Base-by-base conservation (phyloP, 306 rosid genomes). In the Prunus padus region DNA sequence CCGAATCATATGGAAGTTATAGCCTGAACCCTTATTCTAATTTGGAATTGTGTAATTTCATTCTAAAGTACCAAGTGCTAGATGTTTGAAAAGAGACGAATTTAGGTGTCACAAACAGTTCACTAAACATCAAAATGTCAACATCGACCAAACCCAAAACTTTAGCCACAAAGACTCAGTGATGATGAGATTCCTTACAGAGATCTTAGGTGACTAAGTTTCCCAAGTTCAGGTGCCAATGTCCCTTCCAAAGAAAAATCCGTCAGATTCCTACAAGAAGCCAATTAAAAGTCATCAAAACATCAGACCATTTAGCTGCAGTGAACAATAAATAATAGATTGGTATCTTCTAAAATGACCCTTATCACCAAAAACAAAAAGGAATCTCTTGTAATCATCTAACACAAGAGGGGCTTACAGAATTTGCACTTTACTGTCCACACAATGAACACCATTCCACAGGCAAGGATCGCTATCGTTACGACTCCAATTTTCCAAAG, bases 141-240 rank as follows among this genome's bases (percentile, higher is more conserved):
- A 46, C 30, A 1, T 31, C 16, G 33, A 12, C 42, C 8, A 28
- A 42, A 11, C n/a, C 5, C 13, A 3, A 70, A 46, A 56, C 10
- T 30, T 56, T 73, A 42, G 37, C 31, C 8, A 59, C 23, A 70
- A 70, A 65, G 28, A 52, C 19, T 57, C 37, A 28, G 20, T 37
- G 60, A 61, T 16, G 14, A 65, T 47, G 49, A 69, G 33, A 31
- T 75, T 80, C 50, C 96, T 86, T 87, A 96, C 98, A 96, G 89
- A 69, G 82, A 83, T 83, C 66, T 84, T 54, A 96, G 80, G 83
- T 85, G 84, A 70, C 70, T 25, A 45, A 96, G 97, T 86, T 78
- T 88, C 37, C 93, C 92, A 79, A 96, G 90, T 77, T 89, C 92
- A 52, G 98, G 98, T 20, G 93, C 86, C 83, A 96, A 82, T 47